A percentile compares a stretch with the other conserved stretches of the same genome.
Evolutionary conservation across 306 rosid species (phyloP).

Genomic region (Trifolium repens): DNA sequence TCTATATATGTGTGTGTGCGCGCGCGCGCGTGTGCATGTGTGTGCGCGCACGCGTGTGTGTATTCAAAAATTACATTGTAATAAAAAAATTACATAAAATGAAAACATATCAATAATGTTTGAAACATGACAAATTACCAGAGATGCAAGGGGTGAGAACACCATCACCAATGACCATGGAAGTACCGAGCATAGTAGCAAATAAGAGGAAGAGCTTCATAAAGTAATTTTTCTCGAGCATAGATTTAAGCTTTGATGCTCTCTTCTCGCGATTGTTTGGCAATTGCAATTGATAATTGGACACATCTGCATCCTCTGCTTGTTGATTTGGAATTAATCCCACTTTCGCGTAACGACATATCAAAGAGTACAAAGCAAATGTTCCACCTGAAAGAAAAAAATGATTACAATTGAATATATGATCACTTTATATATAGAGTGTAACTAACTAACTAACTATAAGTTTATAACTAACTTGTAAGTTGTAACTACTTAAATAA

Average conservation of each 20-base stretch:
- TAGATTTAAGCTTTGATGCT: conserved; percentile 59
- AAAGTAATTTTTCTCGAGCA: conserved; percentile 49
- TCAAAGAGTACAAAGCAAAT: conserved; percentile 71
- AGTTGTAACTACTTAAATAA: no score
- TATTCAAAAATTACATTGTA: no score
- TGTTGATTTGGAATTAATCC: conserved; percentile 67
- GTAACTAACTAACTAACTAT: no score
- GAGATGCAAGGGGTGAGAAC: conserved; percentile 81
- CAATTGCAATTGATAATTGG: conserved; percentile 54
- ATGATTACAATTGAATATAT: no score
- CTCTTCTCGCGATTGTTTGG: conserved; percentile 45
- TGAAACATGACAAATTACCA: conserved; percentile 42
- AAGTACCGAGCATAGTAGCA: conserved; percentile 74
- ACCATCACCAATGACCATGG: conserved; percentile 93
- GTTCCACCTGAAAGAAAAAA: conserved; percentile 58
- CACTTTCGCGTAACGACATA: conserved; percentile 67
- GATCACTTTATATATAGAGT: no score
- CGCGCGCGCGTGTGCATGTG: no score
- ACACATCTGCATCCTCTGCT: conserved; percentile 60
- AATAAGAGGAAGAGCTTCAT: conserved; percentile 56
- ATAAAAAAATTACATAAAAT: no score
- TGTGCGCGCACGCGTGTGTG: no score
- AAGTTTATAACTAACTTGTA: no score
- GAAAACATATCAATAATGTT: no score
- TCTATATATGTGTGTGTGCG: no score